phyloP scores from a whole-genome alignment of 2,329 filamentous ascomycete species.

The Stemphylium vesicarium region DNA sequence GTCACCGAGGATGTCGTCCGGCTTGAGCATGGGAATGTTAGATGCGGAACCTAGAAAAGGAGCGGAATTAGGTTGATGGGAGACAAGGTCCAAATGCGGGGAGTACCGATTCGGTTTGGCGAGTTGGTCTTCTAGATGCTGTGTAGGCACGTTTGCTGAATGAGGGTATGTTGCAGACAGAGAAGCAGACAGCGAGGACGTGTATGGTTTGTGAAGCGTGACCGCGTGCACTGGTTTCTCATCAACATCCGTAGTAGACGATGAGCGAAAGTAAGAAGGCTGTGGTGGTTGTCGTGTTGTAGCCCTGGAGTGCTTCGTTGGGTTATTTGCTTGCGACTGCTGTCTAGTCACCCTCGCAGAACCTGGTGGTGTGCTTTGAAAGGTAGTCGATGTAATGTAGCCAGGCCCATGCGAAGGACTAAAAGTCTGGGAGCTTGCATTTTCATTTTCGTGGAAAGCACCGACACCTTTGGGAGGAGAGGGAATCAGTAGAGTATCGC shows the following conservation, averaged over 20 bases:
- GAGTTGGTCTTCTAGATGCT: not conserved
- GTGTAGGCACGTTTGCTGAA: not conserved
- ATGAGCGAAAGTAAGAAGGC: slow-evolving; percentile 1
- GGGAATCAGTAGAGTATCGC: no score
- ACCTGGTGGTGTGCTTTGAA: not conserved
- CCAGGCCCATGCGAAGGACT: not conserved
- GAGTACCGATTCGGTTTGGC: not conserved
- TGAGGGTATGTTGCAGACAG: not conserved
- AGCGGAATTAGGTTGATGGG: not conserved
- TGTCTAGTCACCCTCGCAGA: not conserved
- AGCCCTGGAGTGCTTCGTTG: not conserved
- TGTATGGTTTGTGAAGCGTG: not conserved
- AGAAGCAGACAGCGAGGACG: not conserved
- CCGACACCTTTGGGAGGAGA: slow-evolving; percentile 1
- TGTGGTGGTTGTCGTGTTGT: not conserved
- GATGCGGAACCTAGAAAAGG: not conserved
- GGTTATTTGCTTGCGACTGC: not conserved
- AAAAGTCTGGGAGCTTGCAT: not conserved
- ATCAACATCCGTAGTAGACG: slow-evolving; percentile 12
- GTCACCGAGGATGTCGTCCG: slow-evolving; percentile 1
- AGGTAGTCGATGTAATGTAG: not conserved
- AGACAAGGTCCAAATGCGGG: not conserved
- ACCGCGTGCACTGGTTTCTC: not conserved
- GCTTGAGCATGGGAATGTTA: not conserved
- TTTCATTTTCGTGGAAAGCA: not conserved